phyloP scores from a whole-genome alignment of 139 green algal species.

The Coccomyxa sp. region DNA sequence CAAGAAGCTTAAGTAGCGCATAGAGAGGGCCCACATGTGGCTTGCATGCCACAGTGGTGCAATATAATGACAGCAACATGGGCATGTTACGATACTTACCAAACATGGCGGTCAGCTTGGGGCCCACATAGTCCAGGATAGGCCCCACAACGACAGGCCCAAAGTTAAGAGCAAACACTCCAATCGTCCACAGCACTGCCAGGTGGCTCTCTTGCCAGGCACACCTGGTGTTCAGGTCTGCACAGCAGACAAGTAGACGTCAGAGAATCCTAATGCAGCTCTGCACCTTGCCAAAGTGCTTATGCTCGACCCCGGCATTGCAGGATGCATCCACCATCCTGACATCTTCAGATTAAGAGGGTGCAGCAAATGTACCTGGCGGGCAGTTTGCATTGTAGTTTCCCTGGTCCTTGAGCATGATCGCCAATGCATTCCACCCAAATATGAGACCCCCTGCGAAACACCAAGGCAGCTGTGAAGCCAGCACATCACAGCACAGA shows the following conservation, averaged over 20 bases:
- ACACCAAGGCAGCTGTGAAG: not conserved
- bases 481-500: not conserved
- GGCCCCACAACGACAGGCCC: constrained; percentile 51
- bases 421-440: constrained; percentile 48
- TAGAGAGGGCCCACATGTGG: not conserved
- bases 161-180: constrained; percentile 60
- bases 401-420: constrained; percentile 37
- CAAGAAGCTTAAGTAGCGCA: no score
- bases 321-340: no score
- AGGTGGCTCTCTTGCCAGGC: constrained; percentile 43
- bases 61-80: no score
- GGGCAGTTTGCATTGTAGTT: constrained; percentile 32
- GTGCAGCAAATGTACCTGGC: not conserved
- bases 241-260: no score
- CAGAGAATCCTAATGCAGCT: no score
- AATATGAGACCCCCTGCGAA: constrained; percentile 52
- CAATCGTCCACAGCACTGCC: constrained; percentile 53
- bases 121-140: constrained; percentile 48
- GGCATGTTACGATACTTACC: constrained; percentile 13
- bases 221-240: constrained; percentile 17
- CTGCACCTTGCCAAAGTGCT: no score
- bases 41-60: no score
- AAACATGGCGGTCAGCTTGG: constrained; percentile 48
- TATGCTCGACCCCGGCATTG: no score
- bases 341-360: no score